phyloP scores from a whole-genome alignment of 805 yeast species.

The Hanseniaspora clermontiae region DNA sequence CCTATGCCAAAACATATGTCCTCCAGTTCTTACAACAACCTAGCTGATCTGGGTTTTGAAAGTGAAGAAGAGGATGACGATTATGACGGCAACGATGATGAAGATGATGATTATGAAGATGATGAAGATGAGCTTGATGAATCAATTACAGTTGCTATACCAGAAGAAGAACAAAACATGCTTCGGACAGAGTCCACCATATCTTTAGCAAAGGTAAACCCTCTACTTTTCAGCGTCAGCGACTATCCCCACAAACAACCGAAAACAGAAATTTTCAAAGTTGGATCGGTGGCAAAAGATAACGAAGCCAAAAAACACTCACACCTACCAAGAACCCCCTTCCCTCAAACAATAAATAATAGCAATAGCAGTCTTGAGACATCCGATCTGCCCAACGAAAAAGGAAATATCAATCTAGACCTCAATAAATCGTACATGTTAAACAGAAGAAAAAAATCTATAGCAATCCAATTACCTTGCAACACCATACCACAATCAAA shows the following conservation, averaged over 20 bases:
- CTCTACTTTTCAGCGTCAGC: background rate
- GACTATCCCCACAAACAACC: constrained; percentile 1
- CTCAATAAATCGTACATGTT: constrained; percentile 3
- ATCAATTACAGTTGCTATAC: background rate
- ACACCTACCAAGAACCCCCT: constrained; percentile 15
- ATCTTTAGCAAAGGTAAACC: constrained; percentile 8
- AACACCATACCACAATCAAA: background rate
- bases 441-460: constrained; percentile 4
- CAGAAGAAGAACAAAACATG: background rate
- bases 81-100: constrained; percentile 2
- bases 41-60: constrained; percentile 2
- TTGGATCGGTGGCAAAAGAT: background rate
- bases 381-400: background rate
- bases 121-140: background rate
- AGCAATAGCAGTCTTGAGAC: background rate
- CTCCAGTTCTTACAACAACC: background rate
- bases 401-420: background rate
- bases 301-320: background rate
- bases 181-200: constrained; percentile 7
- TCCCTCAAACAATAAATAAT: constrained; percentile 8
- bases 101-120: background rate
- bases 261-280: background rate
- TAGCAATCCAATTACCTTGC: background rate
- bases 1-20: constrained; percentile 17
- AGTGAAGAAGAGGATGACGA: constrained; percentile 10